Base-by-base conservation (phyloP, 129 eudicot species). In the Gnaphalium uliginosum region DNA sequence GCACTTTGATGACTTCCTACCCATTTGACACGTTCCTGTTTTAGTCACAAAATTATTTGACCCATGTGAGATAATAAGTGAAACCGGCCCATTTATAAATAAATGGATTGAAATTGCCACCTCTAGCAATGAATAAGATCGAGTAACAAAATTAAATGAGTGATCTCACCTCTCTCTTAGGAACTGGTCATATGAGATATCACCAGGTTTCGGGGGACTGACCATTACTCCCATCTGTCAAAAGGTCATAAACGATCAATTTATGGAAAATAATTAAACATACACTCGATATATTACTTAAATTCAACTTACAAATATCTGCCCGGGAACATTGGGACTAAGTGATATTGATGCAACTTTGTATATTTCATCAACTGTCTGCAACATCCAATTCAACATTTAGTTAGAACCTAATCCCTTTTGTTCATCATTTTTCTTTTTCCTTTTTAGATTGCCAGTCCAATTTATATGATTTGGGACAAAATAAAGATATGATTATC, bases 321-420 rank as follows among this genome's bases (percentile, higher is more conserved):
- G 97, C 59, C 86, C 99, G 21, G 99, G 90, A 41, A 95, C 97
- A 82, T 89, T 89, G 53, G 99, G 97, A 81, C 99, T 91, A 62
- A 95, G 97, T 68, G 99, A 79, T 72, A 95, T 91, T 11, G 99
- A 95, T 66, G 99, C 92, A 78, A 95, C 90, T 85, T 95, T 95
- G 81, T 95, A 95, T 41, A 95, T 95, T 80, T 95, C 99, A 79
- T 95, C 99, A 30, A 95, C 99, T 5, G 99, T 75, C 99, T 95
- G 97, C 79, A 91, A 41, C 58, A 84, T 53, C 48, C 73, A 6
- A 78, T 48, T 25, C 61, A 72, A 66, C 26, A 26, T 21, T 73
- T 14, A 26, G 39, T 46, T 46, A 13, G 18, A 46, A 46, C 53
- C 53, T 46, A 46, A 46, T 46, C 53, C n/a, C 1, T 46, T 46